Conservation (phyloP, 2,329 filamentous ascomycete species). For the Falciphora oryzae region DNA sequence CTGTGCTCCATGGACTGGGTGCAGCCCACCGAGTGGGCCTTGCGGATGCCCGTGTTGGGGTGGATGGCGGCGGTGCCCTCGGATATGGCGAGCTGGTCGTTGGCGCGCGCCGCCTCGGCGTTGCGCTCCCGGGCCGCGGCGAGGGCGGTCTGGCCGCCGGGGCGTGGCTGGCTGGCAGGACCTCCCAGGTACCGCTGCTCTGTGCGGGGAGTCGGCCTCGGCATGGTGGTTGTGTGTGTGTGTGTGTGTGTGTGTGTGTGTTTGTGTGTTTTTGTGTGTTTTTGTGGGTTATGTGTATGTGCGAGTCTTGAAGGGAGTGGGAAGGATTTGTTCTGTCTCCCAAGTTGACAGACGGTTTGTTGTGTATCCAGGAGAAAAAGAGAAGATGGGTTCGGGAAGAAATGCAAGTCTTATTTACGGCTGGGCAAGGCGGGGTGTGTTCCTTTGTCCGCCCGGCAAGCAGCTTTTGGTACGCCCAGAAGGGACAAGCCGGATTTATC, state of each 20-base stretch:
- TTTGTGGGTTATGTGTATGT: background rate
- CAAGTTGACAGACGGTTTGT: background rate
- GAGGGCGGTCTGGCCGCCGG: too few species aligned
- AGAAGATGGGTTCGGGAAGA: background rate
- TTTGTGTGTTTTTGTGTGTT: background rate
- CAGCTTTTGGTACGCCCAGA: background rate
- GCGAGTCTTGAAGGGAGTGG: background rate
- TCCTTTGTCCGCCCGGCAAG: background rate
- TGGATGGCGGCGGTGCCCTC: conserved; percentile 3
- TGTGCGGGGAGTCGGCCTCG: background rate
- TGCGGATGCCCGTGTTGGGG: conserved; percentile 8
- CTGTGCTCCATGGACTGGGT: conserved; percentile 9
- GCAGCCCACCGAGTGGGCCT: conserved; percentile 6
- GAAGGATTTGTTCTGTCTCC: too few species aligned
- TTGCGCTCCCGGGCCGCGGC: background rate
- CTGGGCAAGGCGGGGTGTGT: background rate
- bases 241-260: background rate
- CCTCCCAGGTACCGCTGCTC: background rate
- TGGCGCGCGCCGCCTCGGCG: background rate
- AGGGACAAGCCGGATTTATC: too few species aligned
- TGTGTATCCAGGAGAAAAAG: background rate
- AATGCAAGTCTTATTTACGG: background rate
- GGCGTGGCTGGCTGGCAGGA: too few species aligned
- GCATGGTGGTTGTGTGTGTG: background rate
- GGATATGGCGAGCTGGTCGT: background rate